phyloP scores from a whole-genome alignment of 352 stramenopile species.

The Saprolegnia diclina region DNA sequence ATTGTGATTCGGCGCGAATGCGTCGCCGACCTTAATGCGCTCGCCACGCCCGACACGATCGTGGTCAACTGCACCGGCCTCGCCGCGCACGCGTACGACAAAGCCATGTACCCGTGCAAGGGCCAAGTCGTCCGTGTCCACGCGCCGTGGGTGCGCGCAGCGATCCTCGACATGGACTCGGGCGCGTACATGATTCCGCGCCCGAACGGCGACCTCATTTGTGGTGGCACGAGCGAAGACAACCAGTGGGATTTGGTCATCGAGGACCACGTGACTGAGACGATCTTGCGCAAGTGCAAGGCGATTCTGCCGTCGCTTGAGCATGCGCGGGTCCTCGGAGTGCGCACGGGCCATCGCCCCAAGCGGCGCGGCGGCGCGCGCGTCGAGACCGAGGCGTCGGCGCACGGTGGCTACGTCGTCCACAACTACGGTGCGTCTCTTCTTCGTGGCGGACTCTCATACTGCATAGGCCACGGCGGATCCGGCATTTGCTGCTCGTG shows the following conservation, averaged over 20 bases:
- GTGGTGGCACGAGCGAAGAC: constrained; percentile 26
- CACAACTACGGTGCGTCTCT: constrained; percentile 26
- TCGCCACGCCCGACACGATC: constrained; percentile 5
- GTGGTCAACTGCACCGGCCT: constrained; percentile 29
- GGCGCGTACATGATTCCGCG: constrained; percentile 30
- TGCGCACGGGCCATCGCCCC: constrained; percentile 15
- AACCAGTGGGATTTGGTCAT: constrained; percentile 14
- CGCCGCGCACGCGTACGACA: neutral
- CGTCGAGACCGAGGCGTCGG: constrained; percentile 12
- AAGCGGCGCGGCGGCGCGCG: constrained; percentile 24
- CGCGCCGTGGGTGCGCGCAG: constrained; percentile 23
- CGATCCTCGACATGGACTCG: constrained; percentile 23
- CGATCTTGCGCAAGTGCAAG: constrained; percentile 17
- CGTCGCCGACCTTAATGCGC: constrained; percentile 7
- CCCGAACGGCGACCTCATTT: constrained; percentile 26
- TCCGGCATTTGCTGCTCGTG: constrained; percentile 27
- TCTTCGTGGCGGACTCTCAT: neutral
- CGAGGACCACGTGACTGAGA: constrained; percentile 8
- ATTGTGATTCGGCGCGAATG: neutral
- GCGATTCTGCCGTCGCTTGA: constrained; percentile 16
- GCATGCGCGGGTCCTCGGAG: constrained; percentile 8
- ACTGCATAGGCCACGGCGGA: constrained; percentile 25
- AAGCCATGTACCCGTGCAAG: constrained; percentile 21
- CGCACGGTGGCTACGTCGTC: constrained; percentile 12
- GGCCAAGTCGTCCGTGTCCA: constrained; percentile 26